Evolutionary conservation across 2,329 filamentous ascomycete genomes (phyloP), one percentile per base, ranked within the genome.

Genomic region (Pseudocercospora musae): DNA sequence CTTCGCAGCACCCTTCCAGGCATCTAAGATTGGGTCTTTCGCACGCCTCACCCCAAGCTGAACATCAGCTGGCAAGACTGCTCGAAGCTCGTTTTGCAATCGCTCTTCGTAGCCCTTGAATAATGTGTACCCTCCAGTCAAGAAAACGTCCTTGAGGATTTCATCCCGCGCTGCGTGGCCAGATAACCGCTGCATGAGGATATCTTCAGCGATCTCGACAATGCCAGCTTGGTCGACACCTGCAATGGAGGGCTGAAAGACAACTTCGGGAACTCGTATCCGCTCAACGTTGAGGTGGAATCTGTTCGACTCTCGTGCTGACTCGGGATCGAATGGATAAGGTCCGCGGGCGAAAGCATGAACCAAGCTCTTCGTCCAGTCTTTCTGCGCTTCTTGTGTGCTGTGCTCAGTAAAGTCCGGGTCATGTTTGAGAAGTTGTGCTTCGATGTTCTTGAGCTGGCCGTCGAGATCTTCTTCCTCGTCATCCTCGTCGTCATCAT

Each of bases 211-310:
- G 62, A 98, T 96, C 76, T 99, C 95, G 18, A 96, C 84, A 56
- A 99, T 85, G 27, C 95, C 95, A 1, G 94, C 92, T 78, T 99
- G 95, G 75, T 99, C 95, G 76, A 97, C 93, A 87, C 95, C 95
- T 75, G 98, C 86, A 73, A 98, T 94, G 71, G 89, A 94, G 78
- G 95, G 95, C 85, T 97, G 92, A 91, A 99, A 99, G 75, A 99
- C 90, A 82, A 95, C 94, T 85, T 99, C 95, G 72, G 95, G 95
- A 79, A 94, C 93, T 83, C 95, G 94, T 91, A 99, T 98, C 77
- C 95, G 92, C 87, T 99, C 95, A 85, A 99, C 92, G 75, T 99
- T 99, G 66, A 99, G 86, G 76, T 99, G 95, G 57, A 99, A 81
- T 77, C 98, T 94, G 76, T 92, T 88, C 18, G 87, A 86, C 78